phyloP scores from a whole-genome alignment of 2,329 filamentous ascomycete genomes.

The Erysiphe neolycopersici region DNA sequence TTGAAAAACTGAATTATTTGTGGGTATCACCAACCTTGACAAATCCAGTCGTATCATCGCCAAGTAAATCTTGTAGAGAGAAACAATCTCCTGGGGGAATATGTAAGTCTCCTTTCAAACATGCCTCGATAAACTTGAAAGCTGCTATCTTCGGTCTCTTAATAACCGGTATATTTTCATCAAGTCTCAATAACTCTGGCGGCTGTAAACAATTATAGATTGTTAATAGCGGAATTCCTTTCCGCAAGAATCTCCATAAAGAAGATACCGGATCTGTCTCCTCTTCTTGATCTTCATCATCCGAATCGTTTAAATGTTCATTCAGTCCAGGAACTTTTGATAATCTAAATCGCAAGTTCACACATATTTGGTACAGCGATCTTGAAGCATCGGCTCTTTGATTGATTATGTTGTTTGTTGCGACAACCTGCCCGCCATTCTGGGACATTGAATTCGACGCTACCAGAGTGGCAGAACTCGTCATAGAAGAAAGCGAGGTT shows the following conservation, averaged over 20 bases:
- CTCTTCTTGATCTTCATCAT: slow-evolving; percentile 37
- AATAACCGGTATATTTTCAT: slow-evolving; percentile 34
- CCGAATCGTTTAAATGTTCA: slow-evolving; percentile 42
- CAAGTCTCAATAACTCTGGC: slow-evolving; percentile 36
- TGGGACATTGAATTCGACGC: slow-evolving; percentile 12
- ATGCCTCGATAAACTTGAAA: slow-evolving; percentile 80
- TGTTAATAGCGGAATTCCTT: slow-evolving; percentile 58
- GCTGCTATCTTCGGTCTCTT: slow-evolving; percentile 70
- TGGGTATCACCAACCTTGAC: slow-evolving; percentile 43
- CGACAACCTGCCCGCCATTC: slow-evolving; percentile 37
- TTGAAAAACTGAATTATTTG: not conserved
- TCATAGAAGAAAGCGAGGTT: slow-evolving; percentile 13
- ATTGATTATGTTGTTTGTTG: slow-evolving; percentile 89
- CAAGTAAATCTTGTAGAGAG: slow-evolving; percentile 72
- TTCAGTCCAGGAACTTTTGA: slow-evolving; percentile 66
- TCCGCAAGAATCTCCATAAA: slow-evolving; percentile 65
- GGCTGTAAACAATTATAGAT: slow-evolving; percentile 75
- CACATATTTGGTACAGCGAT: slow-evolving; percentile 87
- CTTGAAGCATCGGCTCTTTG: slow-evolving; percentile 75
- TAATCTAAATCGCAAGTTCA: slow-evolving; percentile 57
- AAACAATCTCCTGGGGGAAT: slow-evolving; percentile 67
- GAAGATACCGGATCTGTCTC: slow-evolving; percentile 63
- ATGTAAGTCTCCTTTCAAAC: slow-evolving; percentile 46
- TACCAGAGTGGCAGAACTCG: slow-evolving; percentile 12
- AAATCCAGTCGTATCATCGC: slow-evolving; percentile 87